Base-by-base conservation (phyloP, 2,329 filamentous ascomycete genomes). In the Epichloe gansuensis region DNA sequence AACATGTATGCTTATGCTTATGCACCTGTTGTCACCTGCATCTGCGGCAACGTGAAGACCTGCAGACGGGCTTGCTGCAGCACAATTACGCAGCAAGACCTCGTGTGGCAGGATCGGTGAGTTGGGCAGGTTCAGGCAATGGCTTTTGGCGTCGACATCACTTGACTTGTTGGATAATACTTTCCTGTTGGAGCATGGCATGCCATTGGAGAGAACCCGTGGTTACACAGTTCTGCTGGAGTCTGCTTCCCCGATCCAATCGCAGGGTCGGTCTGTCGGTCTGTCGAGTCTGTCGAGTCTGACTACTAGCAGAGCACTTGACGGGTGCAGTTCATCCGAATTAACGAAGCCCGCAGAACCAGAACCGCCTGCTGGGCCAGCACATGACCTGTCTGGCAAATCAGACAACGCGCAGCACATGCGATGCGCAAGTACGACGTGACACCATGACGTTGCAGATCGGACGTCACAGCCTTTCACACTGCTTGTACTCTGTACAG, bases 31-130 rank as follows among this genome's bases (percentile, higher is more conserved):
- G 44, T 43, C 31, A 36, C 44, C 38, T 51, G 50, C 50, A 34
- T 47, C n/a, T 15, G 38, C 50, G 50, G 38, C 6, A 36, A 27
- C 17, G 27, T 17, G 25, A 36, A 51, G 31, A 36, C 45, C 27
- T 48, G 50, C 50, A 51, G 34, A 47, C 25, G 45, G 49, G 11
- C 42, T 41, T 51, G 43, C 49, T 38, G 49, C 40, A 25, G 25
- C 38, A 36, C 17, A 21, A 21, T 2, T 21, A 21, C 17, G 17
- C 2, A 21, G 46, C 25, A 3, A 9, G 36, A 39, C 36, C n/a
- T 51, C 44, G 13, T 41, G 36, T 47, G 44, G 12, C n/a, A 31
- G 5, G 23, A n/a, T 41, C 43, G 43, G 50, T 48, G 50, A 48
- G 39, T 46, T 27, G 50, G 50, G 50, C 42, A 45, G 13, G 4